These are phyloP conservation scores for Lachancea sp. DNA, from an alignment of 805 yeast genomes.

Conservation along the genomic window DNA sequence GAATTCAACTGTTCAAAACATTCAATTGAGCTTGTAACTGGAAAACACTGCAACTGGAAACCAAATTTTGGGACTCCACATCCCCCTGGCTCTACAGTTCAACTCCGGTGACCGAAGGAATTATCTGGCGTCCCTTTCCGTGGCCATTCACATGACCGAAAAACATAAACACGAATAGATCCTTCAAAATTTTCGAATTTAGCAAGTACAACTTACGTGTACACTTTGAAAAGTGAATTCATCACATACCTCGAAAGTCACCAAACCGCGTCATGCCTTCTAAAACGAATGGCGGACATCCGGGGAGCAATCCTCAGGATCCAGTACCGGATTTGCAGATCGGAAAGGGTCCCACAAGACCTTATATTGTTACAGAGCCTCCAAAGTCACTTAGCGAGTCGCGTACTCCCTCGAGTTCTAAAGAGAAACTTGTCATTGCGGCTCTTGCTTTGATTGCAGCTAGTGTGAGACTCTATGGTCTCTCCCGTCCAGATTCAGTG, in stretches of 20 bases:
- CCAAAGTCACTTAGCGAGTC: constrained; percentile 34
- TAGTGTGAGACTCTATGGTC: constrained; percentile 51
- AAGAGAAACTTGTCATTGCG: constrained; percentile 39
- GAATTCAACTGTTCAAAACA: no score
- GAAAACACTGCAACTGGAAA: no score
- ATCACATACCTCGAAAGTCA: not conserved
- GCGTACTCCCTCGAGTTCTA: constrained; percentile 35
- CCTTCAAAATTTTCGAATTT: constrained; percentile 5
- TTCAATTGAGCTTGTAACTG: no score
- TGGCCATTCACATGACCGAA: constrained; percentile 3
- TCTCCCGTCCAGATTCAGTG: constrained; percentile 69
- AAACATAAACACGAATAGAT: not conserved
- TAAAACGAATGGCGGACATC: not conserved
- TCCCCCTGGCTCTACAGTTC: not conserved
- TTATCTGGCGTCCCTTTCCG: not conserved
- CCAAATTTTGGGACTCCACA: not conserved
- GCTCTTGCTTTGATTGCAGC: constrained; percentile 47
- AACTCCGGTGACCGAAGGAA: not conserved
- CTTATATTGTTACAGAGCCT: constrained; percentile 49
- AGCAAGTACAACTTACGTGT: constrained; percentile 4
- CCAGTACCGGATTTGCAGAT: constrained; percentile 42
- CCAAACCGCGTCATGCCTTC: constrained; percentile 4
- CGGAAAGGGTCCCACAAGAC: constrained; percentile 47
- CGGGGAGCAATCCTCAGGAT: constrained; percentile 15
- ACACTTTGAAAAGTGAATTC: not conserved